These are phyloP conservation scores for Ganoderma leucocontextum DNA, from an alignment of 1,284 basidiomycete genomes.

Conservation along the genomic window DNA sequence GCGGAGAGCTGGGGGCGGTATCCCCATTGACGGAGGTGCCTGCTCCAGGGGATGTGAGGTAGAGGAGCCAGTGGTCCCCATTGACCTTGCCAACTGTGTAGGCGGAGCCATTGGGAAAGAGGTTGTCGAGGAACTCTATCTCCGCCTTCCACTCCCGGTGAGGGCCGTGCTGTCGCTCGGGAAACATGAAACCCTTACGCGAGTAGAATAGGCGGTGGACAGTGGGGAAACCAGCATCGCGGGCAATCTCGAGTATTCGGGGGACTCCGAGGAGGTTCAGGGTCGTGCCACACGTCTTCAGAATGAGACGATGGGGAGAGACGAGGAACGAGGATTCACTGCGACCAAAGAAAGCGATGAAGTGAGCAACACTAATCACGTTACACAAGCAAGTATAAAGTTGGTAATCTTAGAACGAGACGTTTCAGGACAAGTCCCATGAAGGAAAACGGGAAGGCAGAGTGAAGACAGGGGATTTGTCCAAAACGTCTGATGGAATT, in stretches of 20 bases:
- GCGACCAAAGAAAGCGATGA: constrained; percentile 19
- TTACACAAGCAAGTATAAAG: background rate
- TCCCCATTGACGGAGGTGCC: constrained; percentile 32
- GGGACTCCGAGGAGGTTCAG: constrained; percentile 95
- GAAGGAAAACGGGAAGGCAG: too few relatives aligned
- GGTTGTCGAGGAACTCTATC: constrained; percentile 89
- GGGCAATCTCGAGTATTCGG: constrained; percentile 91
- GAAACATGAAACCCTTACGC: constrained; percentile 99
- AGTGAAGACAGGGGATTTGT: too few relatives aligned
- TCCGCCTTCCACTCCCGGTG: constrained; percentile 97
- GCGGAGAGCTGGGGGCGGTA: constrained; percentile 41
- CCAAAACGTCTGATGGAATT: too few relatives aligned
- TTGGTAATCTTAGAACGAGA: background rate
- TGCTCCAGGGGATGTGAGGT: constrained; percentile 77
- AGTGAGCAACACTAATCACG: constrained; percentile 8
- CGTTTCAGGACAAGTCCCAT: too few relatives aligned
- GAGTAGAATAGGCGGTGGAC: constrained; percentile 97
- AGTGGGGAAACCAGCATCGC: constrained; percentile 74
- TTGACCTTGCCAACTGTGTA: constrained; percentile 99
- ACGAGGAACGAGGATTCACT: constrained; percentile 99
- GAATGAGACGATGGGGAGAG: constrained; percentile 94
- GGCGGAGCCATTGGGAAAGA: constrained; percentile 89
- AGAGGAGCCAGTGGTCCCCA: constrained; percentile 98
- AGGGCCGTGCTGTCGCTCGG: constrained; percentile 93
- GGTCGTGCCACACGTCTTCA: constrained; percentile 99